phyloP scores from a whole-genome alignment of 1,139 yeast species.

The Geotrichum histeridarum region DNA sequence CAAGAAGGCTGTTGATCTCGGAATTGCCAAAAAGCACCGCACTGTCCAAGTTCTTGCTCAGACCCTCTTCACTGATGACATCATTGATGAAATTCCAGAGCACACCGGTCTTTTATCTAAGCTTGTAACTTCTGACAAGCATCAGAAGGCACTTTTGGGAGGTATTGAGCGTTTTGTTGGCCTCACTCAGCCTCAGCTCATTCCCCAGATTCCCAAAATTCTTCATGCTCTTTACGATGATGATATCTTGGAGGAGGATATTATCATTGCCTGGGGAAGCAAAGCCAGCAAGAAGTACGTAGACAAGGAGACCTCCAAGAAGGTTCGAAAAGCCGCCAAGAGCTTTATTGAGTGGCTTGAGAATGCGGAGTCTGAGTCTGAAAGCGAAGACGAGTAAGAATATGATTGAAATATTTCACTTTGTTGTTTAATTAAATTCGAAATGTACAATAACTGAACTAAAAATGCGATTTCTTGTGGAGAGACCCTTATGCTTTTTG shows the following conservation, averaged over 20 bases:
- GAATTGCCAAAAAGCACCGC: slow-evolving; percentile 65
- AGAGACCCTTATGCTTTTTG: neutral
- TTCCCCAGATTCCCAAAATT: slow-evolving; percentile 72
- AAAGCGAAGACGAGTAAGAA: slow-evolving; percentile 35
- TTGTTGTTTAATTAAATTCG: neutral
- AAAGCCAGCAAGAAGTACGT: slow-evolving; percentile 91
- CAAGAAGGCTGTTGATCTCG: slow-evolving; percentile 80
- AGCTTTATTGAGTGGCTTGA: slow-evolving; percentile 93
- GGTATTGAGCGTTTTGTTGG: slow-evolving; percentile 95
- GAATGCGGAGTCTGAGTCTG: slow-evolving; percentile 83
- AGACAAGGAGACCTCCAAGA: slow-evolving; percentile 84
- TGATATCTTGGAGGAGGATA: slow-evolving; percentile 81
- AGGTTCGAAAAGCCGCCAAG: slow-evolving; percentile 93
- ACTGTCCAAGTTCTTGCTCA: slow-evolving; percentile 91
- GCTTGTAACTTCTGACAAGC: slow-evolving; percentile 56
- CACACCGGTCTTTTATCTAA: slow-evolving; percentile 82
- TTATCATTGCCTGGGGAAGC: slow-evolving; percentile 77
- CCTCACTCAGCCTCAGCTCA: slow-evolving; percentile 68
- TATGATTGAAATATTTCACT: neutral
- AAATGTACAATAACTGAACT: neutral
- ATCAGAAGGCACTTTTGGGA: slow-evolving; percentile 86
- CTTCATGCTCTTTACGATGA: slow-evolving; percentile 74
- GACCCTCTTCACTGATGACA: slow-evolving; percentile 74
- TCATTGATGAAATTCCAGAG: slow-evolving; percentile 63
- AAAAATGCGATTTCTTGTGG: neutral